These are phyloP conservation scores for Botryobasidium botryosum DNA, from an alignment of 768 basidiomycete species.

Conservation along the genomic window DNA sequence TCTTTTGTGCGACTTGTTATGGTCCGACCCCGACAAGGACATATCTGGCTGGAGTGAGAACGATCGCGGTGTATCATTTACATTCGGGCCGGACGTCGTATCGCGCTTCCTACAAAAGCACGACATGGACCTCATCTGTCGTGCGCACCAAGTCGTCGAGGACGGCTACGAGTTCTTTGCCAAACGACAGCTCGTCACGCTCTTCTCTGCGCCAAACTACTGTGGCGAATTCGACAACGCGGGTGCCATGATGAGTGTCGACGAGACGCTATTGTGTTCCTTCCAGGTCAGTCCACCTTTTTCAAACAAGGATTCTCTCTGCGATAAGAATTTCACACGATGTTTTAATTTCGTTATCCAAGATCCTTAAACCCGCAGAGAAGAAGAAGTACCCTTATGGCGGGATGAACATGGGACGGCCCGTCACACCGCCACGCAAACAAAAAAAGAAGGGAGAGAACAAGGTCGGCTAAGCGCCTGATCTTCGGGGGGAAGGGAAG, in stretches of 20 bases:
- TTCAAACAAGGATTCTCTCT: neutral
- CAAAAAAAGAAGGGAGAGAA: conserved; percentile 92
- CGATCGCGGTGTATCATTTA: conserved; percentile 96
- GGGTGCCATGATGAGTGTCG: conserved; percentile 99
- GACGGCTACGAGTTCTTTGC: conserved; percentile 99
- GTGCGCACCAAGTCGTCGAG: conserved; percentile 98
- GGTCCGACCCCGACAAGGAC: conserved; percentile 99
- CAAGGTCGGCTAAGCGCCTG: conserved; percentile 13
- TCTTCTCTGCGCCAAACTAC: conserved; percentile 94
- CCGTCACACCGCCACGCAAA: conserved; percentile 92
- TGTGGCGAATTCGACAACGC: conserved; percentile 98
- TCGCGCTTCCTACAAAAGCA: conserved; percentile 98
- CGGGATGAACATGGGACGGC: conserved; percentile 52
- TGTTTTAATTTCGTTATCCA: conserved; percentile 1
- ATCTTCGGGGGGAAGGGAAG: too few species aligned
- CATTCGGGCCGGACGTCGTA: conserved; percentile 96
- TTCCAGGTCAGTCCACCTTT: conserved; percentile 92
- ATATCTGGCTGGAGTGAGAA: conserved; percentile 99
- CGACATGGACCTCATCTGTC: conserved; percentile 98
- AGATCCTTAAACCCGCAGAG: conserved; percentile 98
- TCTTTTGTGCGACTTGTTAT: conserved; percentile 86
- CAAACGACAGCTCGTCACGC: conserved; percentile 87
- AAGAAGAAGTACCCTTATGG: conserved; percentile 94
- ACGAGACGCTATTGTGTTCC: conserved; percentile 90
- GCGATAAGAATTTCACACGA: neutral